These are phyloP conservation scores for Colletotrichum sp. DNA, from an alignment of 2,329 filamentous ascomycete genomes.

Conservation along the genomic window DNA sequence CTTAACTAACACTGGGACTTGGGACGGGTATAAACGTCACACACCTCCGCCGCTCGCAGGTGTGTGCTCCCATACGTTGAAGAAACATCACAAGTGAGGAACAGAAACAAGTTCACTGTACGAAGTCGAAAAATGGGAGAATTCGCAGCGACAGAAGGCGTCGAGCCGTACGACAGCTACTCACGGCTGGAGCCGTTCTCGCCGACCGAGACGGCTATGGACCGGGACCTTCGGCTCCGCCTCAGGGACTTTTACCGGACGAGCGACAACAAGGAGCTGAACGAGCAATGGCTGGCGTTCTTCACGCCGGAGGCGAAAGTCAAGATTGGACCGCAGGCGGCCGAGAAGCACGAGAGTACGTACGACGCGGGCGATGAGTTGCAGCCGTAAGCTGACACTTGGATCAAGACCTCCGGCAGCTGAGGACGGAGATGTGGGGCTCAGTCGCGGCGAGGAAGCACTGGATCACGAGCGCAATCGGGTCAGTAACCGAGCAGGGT, in stretches of 20 bases:
- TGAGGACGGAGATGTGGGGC: constrained; percentile 17
- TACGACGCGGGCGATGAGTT: not conserved
- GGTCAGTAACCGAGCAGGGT: not conserved
- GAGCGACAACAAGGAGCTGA: constrained; percentile 9
- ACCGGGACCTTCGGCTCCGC: constrained; percentile 19
- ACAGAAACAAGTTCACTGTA: not conserved
- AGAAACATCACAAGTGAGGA: not conserved
- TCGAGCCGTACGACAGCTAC: constrained; percentile 18
- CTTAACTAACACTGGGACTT: not conserved
- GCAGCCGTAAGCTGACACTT: constrained; percentile 1
- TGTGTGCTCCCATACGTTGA: not conserved
- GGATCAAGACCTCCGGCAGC: constrained; percentile 3
- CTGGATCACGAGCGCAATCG: constrained; percentile 18
- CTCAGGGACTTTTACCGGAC: constrained; percentile 21
- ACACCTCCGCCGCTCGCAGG: not conserved
- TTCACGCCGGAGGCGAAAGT: constrained; percentile 13
- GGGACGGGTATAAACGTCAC: constrained; percentile 3
- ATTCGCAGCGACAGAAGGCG: constrained; percentile 5
- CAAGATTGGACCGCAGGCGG: constrained; percentile 5
- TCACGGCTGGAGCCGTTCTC: constrained; percentile 17
- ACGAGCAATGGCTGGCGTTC: constrained; percentile 15
- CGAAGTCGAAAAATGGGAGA: not conserved
- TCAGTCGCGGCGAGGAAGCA: constrained; percentile 16
- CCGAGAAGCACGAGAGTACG: constrained; percentile 8
- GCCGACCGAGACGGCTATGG: constrained; percentile 13